Evolutionary conservation across 306 rosid genomes (phyloP), one percentile per base, ranked within the genome.

Genomic region (Geum urbanum): DNA sequence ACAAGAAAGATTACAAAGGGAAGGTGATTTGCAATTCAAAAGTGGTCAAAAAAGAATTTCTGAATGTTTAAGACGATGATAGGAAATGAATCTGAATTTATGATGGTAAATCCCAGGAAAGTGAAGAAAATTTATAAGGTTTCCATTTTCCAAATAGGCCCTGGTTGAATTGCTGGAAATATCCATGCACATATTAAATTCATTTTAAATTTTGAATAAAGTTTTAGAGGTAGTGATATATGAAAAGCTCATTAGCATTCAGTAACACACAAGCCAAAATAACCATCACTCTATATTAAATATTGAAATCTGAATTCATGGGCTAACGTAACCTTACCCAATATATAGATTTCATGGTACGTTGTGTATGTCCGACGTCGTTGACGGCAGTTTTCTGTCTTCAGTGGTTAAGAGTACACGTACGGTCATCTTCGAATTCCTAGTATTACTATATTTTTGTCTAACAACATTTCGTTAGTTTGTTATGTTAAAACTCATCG

Each of bases 101-200:
- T 35, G 60, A 35, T n/a, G 53, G 60, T 35, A 16, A 50, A 67
- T 10, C 22, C 40, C 62, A 53, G 48, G 50, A 69, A 53, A 35
- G 63, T 18, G 62, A 19, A 32, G 62, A 13, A 13, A 13, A 58
- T 19, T 1, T 53, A 53, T 68, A 54, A 14, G 47, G 41, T 54
- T 53, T 69, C 51, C 52, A 53, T 20, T 54, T 53, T 69, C 51
- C 52, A 53, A 52, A 11, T 16, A 14, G 51, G 16, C 22, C 12
- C 37, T 8, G 2, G 27, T 18, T 35, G 45, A 20, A 59, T 59
- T 59, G 64, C 64, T 59, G 65, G 65, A 27, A 53, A 18, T 68
- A 11, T 53, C 20, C 73, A 69, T 40, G 72, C 63, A 52, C 72
- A 19, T 68, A 68, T 39, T 35, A 1, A 35, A 50, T 49, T 22